Evolutionary conservation across 1,139 yeast species (phyloP), one percentile per base, ranked within the genome.

Genomic region (Magnusiomyces suaveolens): DNA sequence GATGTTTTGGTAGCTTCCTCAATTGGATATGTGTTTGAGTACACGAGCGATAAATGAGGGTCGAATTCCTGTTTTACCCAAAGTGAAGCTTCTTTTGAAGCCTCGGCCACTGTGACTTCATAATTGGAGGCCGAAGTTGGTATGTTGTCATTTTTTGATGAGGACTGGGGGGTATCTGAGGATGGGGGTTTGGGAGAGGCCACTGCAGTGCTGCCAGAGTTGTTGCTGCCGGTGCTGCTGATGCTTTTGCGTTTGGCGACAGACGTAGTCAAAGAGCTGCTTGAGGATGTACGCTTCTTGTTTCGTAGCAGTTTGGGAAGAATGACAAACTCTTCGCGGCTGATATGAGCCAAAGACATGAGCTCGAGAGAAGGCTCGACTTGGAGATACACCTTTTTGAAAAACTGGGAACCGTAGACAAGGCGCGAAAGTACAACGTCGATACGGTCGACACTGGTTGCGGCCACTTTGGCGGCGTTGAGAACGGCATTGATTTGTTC

Each of bases 21-120:
- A 16, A 86, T 77, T 3, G 88, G 89, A 62, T 81, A 75, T 25
- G 79, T 67, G 58, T 80, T 79, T 18, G 89, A 82, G 67, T 87
- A 87, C 3, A 82, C 83, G 56, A 87, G 69, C 12, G 90, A 83
- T 39, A 87, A 71, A 66, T 87, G 95, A 1, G 95, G 95, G 52
- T 79, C 81, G 64, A 74, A 86, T 54, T 81, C 85, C 12, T 70
- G 65, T 6, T 63, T 61, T 10, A 79, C 77, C 94, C 94, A 86
- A 10, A 68, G 71, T 29, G 65, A 68, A 0, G 78, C 77, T 49
- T 61, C 62, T 10, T 52, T 53, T 4, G 68, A 63, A 16, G 69
- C 68, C 46, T 62, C 56, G n/a, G 52, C 51, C 18, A 61, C 62
- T 6, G 51, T 51, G 2, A 32, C 49, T 12, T 41, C 20, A 36